A percentile compares a stretch with the other conserved stretches of the same genome.
These are phyloP conservation scores for Fusarium musae DNA, from an alignment of 2,329 filamentous ascomycete species.

Conservation along the genomic window DNA sequence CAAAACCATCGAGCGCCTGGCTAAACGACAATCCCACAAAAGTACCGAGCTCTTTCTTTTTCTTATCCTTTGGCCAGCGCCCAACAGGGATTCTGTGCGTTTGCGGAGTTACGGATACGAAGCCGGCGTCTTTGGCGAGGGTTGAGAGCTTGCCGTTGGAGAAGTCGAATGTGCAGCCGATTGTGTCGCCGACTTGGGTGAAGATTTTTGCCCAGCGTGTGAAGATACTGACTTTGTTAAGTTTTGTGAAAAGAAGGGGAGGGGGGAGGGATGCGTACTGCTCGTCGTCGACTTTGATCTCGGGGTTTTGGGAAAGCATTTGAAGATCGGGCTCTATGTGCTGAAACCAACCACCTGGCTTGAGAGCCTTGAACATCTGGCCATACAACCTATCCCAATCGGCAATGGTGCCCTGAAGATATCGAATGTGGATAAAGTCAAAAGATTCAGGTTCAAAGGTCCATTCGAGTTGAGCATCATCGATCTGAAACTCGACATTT, in stretches of 20 bases:
- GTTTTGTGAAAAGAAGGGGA: fast-evolving
- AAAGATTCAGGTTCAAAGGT: conserved; percentile 47
- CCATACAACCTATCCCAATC: conserved; percentile 45
- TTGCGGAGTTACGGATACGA: conserved; percentile 3
- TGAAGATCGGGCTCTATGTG: conserved; percentile 42
- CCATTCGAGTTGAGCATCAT: conserved; percentile 56
- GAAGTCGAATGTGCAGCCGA: conserved; percentile 33
- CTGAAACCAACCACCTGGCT: conserved; percentile 43
- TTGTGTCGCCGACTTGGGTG: conserved; percentile 27
- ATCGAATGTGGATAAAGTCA: conserved; percentile 50
- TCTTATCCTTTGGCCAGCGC: conserved; percentile 36
- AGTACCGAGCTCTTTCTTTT: conserved; percentile 37
- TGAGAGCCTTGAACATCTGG: conserved; percentile 32
- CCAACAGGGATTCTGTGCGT: conserved; percentile 37
- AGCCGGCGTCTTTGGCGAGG: conserved; percentile 24
- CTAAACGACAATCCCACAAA: conserved; percentile 39
- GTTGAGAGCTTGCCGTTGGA: conserved; percentile 28
- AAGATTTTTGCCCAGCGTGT: conserved; percentile 32
- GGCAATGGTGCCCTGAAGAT: conserved; percentile 43
- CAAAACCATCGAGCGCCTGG: conserved; percentile 37
- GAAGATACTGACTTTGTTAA: conserved; percentile 22
- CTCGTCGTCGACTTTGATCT: conserved; percentile 11
- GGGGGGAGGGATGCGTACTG: conserved; percentile 5
- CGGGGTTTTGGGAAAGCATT: conserved; percentile 29
- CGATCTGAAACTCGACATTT: conserved; percentile 52